Base-by-base conservation (phyloP, 208 protist genomes). In the Crithidia sp. region DNA sequence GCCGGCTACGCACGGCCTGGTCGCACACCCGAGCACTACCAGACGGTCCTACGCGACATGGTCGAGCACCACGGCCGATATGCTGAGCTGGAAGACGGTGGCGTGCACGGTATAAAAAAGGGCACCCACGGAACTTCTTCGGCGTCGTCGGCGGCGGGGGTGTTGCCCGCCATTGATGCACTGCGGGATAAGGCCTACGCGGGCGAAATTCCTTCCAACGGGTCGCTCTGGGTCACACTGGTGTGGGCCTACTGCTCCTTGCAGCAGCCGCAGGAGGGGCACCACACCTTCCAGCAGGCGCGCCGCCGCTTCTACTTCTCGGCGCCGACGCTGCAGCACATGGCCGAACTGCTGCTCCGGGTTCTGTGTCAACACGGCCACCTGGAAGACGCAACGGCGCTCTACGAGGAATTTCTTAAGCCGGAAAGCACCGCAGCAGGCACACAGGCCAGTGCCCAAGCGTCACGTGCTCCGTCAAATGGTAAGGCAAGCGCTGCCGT, bases 221-320 rank as follows among this genome's bases (percentile, higher is more conserved):
- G 62, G 5, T 84, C 84, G 13, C 77, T 97, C 12, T 97, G 87
- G 86, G 78, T 86, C 12, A 90, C 93, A 4, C 73, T 97, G 5
- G 68, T 94, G 60, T 95, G 89, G 88, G 79, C 89, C 3, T 95
- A 95, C 69, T 84, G 76, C 28, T 67, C 62, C 4, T 72, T 95
- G 49, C 73, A 83, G 7, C 44, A 55, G 7, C 81, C 89, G 7
- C 69, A 69, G n/a, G 67, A 81, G 37, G 90, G 81, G 2, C 75
- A 91, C 40, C 87, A 95, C 62, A 74, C 81, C 49, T 80, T 92
- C 3, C 53, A 80, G 10, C 83, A 90, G 56, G 88, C 84, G 6
- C 67, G 80, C 37, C 80, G 82, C 0, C 90, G 88, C 53, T 77
- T 74, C 36, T 28, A 45, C 28, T 75, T 92, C 19, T 93, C 92